phyloP scores from a whole-genome alignment of 2,329 filamentous ascomycete species.

The Leptographium flavum region DNA sequence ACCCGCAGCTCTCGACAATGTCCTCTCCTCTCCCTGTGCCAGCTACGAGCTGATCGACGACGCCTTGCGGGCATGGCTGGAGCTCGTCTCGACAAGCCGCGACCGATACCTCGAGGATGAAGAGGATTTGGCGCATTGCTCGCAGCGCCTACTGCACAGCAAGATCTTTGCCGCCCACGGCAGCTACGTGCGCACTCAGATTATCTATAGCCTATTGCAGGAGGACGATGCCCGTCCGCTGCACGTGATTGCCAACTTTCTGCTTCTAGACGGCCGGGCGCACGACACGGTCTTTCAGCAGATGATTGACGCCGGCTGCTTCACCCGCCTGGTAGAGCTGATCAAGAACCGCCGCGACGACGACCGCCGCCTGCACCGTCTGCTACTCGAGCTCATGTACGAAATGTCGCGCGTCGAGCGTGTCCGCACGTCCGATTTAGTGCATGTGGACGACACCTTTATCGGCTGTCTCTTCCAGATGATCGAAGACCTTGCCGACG shows the following conservation, averaged over 20 bases:
- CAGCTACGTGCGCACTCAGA: slow-evolving; percentile 82
- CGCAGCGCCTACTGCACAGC: slow-evolving; percentile 64
- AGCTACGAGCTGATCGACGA: slow-evolving; percentile 60
- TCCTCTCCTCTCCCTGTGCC: slow-evolving; percentile 31
- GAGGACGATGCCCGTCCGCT: slow-evolving; percentile 75
- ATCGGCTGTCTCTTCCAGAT: slow-evolving; percentile 71
- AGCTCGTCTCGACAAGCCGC: slow-evolving; percentile 62
- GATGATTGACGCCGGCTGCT: slow-evolving; percentile 79
- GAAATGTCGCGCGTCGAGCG: slow-evolving; percentile 92
- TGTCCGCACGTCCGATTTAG: slow-evolving; percentile 60
- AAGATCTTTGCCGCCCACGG: slow-evolving; percentile 58
- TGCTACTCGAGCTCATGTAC: slow-evolving; percentile 80
- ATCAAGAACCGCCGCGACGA: slow-evolving; percentile 52
- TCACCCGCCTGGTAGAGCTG: slow-evolving; percentile 69
- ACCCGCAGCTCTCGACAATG: slow-evolving; percentile 34
- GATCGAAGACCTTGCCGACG: slow-evolving; percentile 76
- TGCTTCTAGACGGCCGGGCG: slow-evolving; percentile 72
- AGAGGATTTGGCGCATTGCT: slow-evolving; percentile 67
- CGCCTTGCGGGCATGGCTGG: slow-evolving; percentile 69
- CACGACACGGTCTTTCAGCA: slow-evolving; percentile 68
- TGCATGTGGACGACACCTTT: slow-evolving; percentile 67
- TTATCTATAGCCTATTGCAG: slow-evolving; percentile 80
- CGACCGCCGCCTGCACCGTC: slow-evolving; percentile 59
- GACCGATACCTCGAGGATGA: slow-evolving; percentile 62
- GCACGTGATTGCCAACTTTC: slow-evolving; percentile 67